These are phyloP conservation scores for Pinus tabuliformis DNA, from an alignment of 75 land plant species.

Conservation along the genomic window DNA sequence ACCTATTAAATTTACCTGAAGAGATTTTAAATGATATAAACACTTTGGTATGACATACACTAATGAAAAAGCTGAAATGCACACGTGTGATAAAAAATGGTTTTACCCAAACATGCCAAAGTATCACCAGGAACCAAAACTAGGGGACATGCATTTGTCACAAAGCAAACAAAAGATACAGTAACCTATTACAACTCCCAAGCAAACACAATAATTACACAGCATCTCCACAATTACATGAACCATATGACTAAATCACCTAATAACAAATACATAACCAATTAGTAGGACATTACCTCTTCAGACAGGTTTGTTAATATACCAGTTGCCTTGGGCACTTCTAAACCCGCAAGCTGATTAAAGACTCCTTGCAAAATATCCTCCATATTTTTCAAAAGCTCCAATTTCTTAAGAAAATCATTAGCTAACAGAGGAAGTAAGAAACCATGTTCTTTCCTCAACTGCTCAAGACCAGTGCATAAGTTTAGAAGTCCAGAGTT, in stretches of 20 bases:
- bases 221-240: neutral
- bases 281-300: constrained; percentile 1
- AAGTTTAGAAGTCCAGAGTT: constrained; percentile 17
- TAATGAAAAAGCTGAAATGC: neutral
- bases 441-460: constrained; percentile 19
- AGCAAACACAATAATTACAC: neutral
- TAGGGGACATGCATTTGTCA: neutral
- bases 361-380: constrained; percentile 16
- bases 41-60: neutral
- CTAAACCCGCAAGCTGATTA: constrained; percentile 17
- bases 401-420: constrained; percentile 40
- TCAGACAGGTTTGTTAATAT: neutral
- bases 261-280: neutral
- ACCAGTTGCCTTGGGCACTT: neutral
- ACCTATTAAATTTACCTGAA: too few relatives aligned
- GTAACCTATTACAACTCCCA: neutral
- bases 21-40: too few relatives aligned
- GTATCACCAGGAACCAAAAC: neutral
- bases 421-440: constrained; percentile 19
- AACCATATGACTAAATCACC: neutral
- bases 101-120: too few relatives aligned
- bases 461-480: constrained; percentile 19
- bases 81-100: neutral
- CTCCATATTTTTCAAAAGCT: constrained; percentile 26
- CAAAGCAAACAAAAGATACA: neutral